Base-by-base conservation (phyloP, 176 grass and related monocot genomes). In the Ampelocalamus luodianensis region DNA sequence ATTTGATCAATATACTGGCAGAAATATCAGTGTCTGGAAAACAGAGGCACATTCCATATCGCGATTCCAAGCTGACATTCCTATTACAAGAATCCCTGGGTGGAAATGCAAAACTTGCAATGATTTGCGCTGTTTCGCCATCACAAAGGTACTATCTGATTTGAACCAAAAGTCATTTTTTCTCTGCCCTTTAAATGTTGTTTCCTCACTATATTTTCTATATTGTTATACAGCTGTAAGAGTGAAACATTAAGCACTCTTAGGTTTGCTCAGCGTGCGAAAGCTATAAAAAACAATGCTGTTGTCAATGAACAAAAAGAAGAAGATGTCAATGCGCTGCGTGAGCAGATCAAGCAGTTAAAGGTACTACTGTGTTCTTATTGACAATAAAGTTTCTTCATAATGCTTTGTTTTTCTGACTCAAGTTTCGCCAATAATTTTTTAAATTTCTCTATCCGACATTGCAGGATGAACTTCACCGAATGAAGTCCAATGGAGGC, bases 81-180 rank as follows among this genome's bases (percentile, higher is more conserved):
- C 78, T 99, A 14, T 83, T 99, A 77, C 96, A 96, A 87, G 96
- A 99, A 91, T 99, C 93, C 29, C 91, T 99, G 20, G 96, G 96
- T 76, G 96, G 96, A 43, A 99, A 99, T 91, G 96, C 93, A 6
- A 99, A 92, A 68, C 90, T 99, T 72, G 96, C 96, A 59, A 99
- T 99, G 93, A 89, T 99, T 83, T 99, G 96, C 53, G 88, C 91
- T 49, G 89, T 99, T 60, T 99, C 96, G 24, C 96, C 91, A 39
- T 96, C 96, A 32, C 85, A 88, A 81, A 91, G 83, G 96, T 99
- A 92, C 60, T 50, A 24, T 36, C 26, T 20, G 24, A 75, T 56
- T 49, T 18, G n/a, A 76, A 32, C 13, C 9, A 18, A 15, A 83
- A 75, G 71, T 69, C 10, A 6, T 78, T 82, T 71, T 59, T 68